Evolutionary conservation across 2,329 filamentous ascomycete species (phyloP), one percentile per base, ranked within the genome.

Genomic region (Dactylellina sp.): DNA sequence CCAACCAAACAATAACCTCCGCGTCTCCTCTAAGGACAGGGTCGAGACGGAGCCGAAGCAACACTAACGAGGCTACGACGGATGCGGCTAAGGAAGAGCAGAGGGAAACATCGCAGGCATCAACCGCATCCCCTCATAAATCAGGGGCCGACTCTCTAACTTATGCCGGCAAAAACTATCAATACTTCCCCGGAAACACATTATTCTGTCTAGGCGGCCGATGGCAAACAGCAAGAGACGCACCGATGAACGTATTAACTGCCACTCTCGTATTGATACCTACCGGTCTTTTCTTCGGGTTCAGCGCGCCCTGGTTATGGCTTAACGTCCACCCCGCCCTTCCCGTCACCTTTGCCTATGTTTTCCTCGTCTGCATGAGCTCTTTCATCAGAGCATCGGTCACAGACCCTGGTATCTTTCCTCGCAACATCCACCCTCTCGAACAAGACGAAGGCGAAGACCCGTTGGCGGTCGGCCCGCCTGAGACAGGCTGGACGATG

Each of bases 171-270:
- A 89, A 86, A 76, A 97, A 97, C 78, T 91, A 94, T 81, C 88
- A 98, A 80, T 97, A 97, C 81, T 98, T 97, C 79, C 87, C 91
- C 47, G 95, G 95, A 49, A 99, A 98, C 79, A 97, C 92, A 0
- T 84, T 93, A 22, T 99, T 99, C 80, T 97, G 89, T 80, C 85
- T 91, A 71, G 90, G 91, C 35, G 95, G 95, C 6, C 87, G 95
- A 71, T 85, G 95, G 72, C 92, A 97, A 79, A 97, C 98, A 81
- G 90, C 95, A 37, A 88, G 88, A 77, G 91, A 96, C 77, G 87
- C 89, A 76, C 95, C 95, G 1, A 89, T 99, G 80, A 98, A 97
- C 78, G 86, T 97, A 78, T 89, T 89, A 11, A 99, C 95, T 0
- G 93, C 90, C 0, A 81, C 92, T 55, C 83, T 97, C 28, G 87